A percentile compares a stretch with the other conserved stretches of the same genome.
Conservation (phyloP, 2,329 filamentous ascomycete species). For the Aphanoascus verrucosus region DNA sequence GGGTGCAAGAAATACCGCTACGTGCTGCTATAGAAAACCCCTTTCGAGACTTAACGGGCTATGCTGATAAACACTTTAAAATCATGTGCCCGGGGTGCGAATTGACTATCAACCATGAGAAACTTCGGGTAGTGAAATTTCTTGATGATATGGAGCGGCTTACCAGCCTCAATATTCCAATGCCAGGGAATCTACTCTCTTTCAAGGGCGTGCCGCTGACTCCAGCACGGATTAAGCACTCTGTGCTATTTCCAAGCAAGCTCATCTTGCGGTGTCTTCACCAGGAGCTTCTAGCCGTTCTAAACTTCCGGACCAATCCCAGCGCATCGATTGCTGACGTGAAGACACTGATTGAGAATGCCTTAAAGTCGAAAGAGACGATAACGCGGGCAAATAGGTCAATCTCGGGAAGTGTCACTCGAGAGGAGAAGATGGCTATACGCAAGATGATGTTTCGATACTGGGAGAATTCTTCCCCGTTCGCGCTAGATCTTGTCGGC, state of each 20-base stretch:
- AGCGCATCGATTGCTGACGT: conserved; percentile 43
- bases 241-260: conserved; percentile 48
- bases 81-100: conserved; percentile 44
- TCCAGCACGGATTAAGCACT: conserved; percentile 10
- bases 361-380: conserved; percentile 31
- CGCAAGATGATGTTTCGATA: conserved; percentile 37
- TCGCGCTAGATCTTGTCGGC: conserved; percentile 33
- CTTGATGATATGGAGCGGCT: conserved; percentile 45
- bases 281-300: conserved; percentile 33
- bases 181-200: conserved; percentile 59
- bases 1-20: conserved; percentile 41
- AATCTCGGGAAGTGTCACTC: conserved; percentile 8
- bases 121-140: conserved; percentile 54
- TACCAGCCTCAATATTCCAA: conserved; percentile 39
- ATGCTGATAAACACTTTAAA: conserved; percentile 39
- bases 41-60: conserved; percentile 24
- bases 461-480: conserved; percentile 33
- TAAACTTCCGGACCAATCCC: conserved; percentile 22
- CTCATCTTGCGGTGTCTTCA: conserved; percentile 43
- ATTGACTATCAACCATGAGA: conserved; percentile 44
- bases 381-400: conserved; percentile 35
- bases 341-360: conserved; percentile 40
- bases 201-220: conserved; percentile 42
- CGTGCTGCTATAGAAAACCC: conserved; percentile 20
- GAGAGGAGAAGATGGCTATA: conserved; percentile 23